Percentiles rank a stretch among this genome's conserved stretches.
Evolutionary conservation across 306 rosid genomes (phyloP).

Genomic region (Corylus americana): DNA sequence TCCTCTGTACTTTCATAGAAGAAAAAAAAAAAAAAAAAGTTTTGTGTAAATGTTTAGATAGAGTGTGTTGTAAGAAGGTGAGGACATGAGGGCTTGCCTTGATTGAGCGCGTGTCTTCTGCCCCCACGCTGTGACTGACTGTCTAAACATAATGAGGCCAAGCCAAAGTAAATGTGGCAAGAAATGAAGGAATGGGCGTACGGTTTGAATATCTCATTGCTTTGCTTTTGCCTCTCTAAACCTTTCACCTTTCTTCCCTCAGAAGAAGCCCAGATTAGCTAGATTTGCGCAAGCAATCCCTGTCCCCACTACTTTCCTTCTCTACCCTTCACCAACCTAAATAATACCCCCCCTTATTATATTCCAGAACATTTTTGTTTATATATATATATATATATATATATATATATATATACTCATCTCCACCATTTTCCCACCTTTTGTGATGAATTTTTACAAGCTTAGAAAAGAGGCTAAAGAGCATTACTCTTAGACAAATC

Average conservation of each 20-base stretch:
- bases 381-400: too few species aligned
- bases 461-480: too few species aligned
- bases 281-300: conserved; percentile 89
- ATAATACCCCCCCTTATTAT: conserved; percentile 30
- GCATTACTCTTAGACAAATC: too few species aligned
- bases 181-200: conserved; percentile 35
- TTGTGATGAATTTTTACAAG: too few species aligned
- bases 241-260: conserved; percentile 17
- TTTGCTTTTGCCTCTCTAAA: conserved; percentile 7
- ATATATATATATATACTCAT: too few species aligned
- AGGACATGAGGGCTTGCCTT: conserved; percentile 7
- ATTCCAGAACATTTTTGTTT: too few species aligned
- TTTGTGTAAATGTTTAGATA: conserved; percentile 7
- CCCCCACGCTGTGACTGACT: conserved; percentile 28
- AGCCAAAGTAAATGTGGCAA: conserved; percentile 36
- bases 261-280: conserved; percentile 64
- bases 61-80: conserved; percentile 20
- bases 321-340: conserved; percentile 38
- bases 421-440: too few species aligned
- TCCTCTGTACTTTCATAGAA: conserved; percentile 15
- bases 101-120: conserved; percentile 16
- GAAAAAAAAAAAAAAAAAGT: conserved; percentile 6
- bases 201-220: conserved; percentile 18
- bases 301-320: conserved; percentile 48
- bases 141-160: conserved; percentile 52